Base-by-base conservation (phyloP, 805 yeast species). In the Cyberlindnera petersonii region DNA sequence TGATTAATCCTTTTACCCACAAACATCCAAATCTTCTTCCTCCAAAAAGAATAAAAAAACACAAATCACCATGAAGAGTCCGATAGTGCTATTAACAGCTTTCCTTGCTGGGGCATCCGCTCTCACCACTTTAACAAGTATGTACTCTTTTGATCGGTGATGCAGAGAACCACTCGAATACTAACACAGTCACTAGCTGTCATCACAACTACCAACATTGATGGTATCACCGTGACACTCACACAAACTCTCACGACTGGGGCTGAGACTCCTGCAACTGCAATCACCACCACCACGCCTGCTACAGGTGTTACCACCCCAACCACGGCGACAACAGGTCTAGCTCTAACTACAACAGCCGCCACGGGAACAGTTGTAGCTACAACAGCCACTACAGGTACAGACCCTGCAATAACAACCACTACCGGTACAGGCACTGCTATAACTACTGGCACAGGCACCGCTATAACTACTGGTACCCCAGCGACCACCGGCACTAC, bases 131-230 rank as follows among this genome's bases (percentile, higher is more conserved):
- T 34, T 31, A 35, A 29, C 23, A n/a, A 37, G 35, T 32, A 32
- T n/a, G 35, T 31, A n/a, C 26, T 10, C 22, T 28, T n/a, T 28
- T 28, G 31, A 9, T 28, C 20, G 7, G 20, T 7, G 32, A 5
- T 13, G 9, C 23, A 29, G 17, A 23, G 10, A 18, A 29, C 19
- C 31, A n/a, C 37, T 37, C 24, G 17, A 22, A 21, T 26, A 42
- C 42, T 37, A 42, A 42, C 45, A 33, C 15, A 17, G 11, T 11
- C 16, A 9, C 20, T 33, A 39, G 33, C 55, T 8, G 40, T 56
- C 43, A 24, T 54, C 43, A 37, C 54, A 36, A 38, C 60, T 42
- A 43, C 59, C 23, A 46, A 58, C 40, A 39, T 44, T 35, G 35
- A 44, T n/a, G 58, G 56, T 35, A 36, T 47, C 24, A 37, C 50